A percentile compares a stretch with the other conserved stretches of the same genome.
These are phyloP conservation scores for Iodosphaeria phyllophila DNA, from an alignment of 2,329 filamentous ascomycete species.

Conservation along the genomic window DNA sequence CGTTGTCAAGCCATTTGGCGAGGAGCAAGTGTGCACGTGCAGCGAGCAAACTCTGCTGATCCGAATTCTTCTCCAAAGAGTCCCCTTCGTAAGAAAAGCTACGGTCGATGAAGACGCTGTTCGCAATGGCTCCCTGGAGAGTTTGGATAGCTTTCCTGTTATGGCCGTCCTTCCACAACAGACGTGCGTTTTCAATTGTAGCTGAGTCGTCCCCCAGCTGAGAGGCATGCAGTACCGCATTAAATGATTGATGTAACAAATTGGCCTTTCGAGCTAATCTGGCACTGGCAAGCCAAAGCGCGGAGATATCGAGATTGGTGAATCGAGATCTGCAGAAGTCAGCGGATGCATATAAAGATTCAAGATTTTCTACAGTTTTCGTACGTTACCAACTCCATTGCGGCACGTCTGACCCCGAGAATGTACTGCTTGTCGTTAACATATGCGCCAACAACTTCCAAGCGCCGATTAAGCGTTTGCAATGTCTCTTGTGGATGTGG, in stretches of 20 bases:
- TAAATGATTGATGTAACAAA: constrained; percentile 74
- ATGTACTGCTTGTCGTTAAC: constrained; percentile 88
- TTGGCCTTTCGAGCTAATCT: constrained; percentile 73
- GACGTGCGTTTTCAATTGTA: constrained; percentile 81
- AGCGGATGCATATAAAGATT: constrained; percentile 11
- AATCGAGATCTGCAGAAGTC: constrained; percentile 31
- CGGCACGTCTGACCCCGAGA: constrained; percentile 66
- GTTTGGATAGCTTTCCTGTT: constrained; percentile 90
- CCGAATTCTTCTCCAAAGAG: constrained; percentile 20
- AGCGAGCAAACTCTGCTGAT: constrained; percentile 41
- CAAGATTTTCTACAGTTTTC: constrained; percentile 9
- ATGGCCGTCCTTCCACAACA: constrained; percentile 86
- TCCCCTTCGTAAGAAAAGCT: constrained; percentile 15
- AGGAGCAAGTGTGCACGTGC: constrained; percentile 71
- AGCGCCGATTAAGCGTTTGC: constrained; percentile 47
- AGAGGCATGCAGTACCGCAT: constrained; percentile 77
- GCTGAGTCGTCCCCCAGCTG: constrained; percentile 70
- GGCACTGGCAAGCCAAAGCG: constrained; percentile 71
- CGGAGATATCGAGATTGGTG: constrained; percentile 55
- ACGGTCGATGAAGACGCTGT: constrained; percentile 50
- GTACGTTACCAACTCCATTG: constrained; percentile 63
- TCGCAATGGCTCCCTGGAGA: constrained; percentile 68
- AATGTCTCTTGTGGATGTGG: constrained; percentile 23
- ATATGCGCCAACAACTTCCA: constrained; percentile 80
- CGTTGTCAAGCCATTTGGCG: constrained; percentile 89